Evolutionary conservation across 768 basidiomycete species (phyloP).

Genomic region (Gymnopilus junonius): DNA sequence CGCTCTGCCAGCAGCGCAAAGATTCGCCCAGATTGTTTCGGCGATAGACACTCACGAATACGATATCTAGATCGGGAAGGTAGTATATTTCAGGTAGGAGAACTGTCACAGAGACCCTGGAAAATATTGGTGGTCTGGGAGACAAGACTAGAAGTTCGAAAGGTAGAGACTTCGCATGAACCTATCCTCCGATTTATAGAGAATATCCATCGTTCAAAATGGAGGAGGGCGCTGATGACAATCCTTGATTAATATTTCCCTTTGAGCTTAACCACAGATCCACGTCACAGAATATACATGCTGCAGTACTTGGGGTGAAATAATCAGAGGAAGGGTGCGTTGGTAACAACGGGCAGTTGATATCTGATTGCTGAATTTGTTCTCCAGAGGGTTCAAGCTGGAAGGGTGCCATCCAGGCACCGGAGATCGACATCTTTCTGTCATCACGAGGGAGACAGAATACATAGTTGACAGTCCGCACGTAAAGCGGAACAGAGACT

Average conservation of each 20-base stretch:
- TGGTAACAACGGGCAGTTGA: neutral
- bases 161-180: neutral
- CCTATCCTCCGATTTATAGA: neutral
- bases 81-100: too few species aligned
- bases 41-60: too few species aligned
- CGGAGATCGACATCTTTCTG: neutral
- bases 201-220: neutral
- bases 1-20: too few species aligned
- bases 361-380: neutral
- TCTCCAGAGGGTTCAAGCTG: neutral
- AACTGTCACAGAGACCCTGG: neutral
- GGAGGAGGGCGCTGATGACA: neutral
- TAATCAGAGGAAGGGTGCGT: neutral
- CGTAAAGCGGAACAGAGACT: neutral
- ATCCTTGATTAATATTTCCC: neutral
- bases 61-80: too few species aligned
- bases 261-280: neutral
- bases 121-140: neutral
- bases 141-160: neutral
- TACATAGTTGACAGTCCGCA: neutral
- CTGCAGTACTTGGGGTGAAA: neutral
- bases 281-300: neutral
- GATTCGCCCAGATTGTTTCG: too few species aligned
- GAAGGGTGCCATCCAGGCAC: neutral
- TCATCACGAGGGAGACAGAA: neutral